A percentile compares a stretch with the other conserved stretches of the same genome.
These are phyloP conservation scores for Kuraishia molischiana DNA, from an alignment of 805 yeast species.

Conservation along the genomic window DNA sequence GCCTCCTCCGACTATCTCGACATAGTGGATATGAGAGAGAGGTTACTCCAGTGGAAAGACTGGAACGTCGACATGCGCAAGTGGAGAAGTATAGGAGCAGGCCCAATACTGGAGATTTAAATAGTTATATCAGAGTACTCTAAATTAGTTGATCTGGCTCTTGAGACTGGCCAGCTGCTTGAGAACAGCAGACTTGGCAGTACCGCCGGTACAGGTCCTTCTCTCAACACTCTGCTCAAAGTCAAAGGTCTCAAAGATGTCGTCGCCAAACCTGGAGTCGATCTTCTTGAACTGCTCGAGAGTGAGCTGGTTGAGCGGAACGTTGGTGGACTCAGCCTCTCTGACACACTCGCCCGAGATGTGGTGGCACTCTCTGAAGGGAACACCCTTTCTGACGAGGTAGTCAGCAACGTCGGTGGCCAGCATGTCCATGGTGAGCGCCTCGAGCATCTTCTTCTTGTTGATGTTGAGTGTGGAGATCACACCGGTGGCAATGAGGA, in stretches of 20 bases:
- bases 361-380: constrained; percentile 98
- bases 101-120: constrained; percentile 45
- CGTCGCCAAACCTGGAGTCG: constrained; percentile 71
- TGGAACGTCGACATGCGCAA: constrained; percentile 82
- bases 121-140: background rate
- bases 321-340: constrained; percentile 66
- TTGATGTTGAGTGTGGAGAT: constrained; percentile 75
- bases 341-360: constrained; percentile 97
- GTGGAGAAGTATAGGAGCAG: constrained; percentile 69
- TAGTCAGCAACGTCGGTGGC: constrained; percentile 98
- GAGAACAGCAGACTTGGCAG: constrained; percentile 84
- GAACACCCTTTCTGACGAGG: constrained; percentile 95
- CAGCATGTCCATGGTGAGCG: constrained; percentile 97
- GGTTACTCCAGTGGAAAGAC: constrained; percentile 63
- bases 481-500: constrained; percentile 93
- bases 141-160: constrained; percentile 3
- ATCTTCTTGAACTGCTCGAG: constrained; percentile 71
- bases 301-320: constrained; percentile 82
- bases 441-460: constrained; percentile 68
- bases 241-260: constrained; percentile 78
- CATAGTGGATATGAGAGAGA: constrained; percentile 45
- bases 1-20: constrained; percentile 28
- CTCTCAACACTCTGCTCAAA: constrained; percentile 94
- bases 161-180: constrained; percentile 48
- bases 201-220: constrained; percentile 95